Base-by-base conservation (phyloP, 352 stramenopile species). In the Discostella stelligera region DNA sequence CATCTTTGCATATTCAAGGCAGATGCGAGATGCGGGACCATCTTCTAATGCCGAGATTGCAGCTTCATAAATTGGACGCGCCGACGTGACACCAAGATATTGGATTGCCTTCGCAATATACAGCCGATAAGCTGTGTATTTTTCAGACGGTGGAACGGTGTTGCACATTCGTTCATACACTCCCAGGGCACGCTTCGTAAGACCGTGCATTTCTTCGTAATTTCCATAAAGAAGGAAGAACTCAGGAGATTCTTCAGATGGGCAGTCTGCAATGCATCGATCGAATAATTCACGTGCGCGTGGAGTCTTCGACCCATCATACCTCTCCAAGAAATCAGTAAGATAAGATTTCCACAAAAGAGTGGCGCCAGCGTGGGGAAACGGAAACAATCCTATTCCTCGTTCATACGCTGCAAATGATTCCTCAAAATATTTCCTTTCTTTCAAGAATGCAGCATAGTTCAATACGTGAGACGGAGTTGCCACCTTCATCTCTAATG, bases 381-480 rank as follows among this genome's bases (percentile, higher is more conserved):
- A 99, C 58, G 80, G 62, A 79, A 98, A 97, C 23, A 96, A 66
- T 11, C 84, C 82, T 27, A 97, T 66, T n/a, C 92, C 94, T 21
- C 80, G 68, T 88, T 99, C 97, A 80, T 97, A 98, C 7, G 96
- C 95, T 20, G 79, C 69, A 76, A 94, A 94, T 0, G 85, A 84
- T 68, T 94, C 90, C 75, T 94, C 90, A 77, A 98, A 99, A 79
- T 98, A 99, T 71, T 97, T 96, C 74, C 98, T 91, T 68, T 98
- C 97, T 58, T 98, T 94, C 53, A 99, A 88, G 71, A 97, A 99
- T 0, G 89, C 80, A 0, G 96, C 96, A 85, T 96, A 99, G 84
- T 99, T 98, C 5, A 99, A 85, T 25, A 99, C 91, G 88, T 99
- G 98, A 59, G 96, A 89, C 1, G 96, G 92, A 41, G 98, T 99